Percentiles rank a stretch among this genome's conserved stretches.
phyloP scores from a whole-genome alignment of 2,329 filamentous ascomycete species.

The Alternaria sp. region DNA sequence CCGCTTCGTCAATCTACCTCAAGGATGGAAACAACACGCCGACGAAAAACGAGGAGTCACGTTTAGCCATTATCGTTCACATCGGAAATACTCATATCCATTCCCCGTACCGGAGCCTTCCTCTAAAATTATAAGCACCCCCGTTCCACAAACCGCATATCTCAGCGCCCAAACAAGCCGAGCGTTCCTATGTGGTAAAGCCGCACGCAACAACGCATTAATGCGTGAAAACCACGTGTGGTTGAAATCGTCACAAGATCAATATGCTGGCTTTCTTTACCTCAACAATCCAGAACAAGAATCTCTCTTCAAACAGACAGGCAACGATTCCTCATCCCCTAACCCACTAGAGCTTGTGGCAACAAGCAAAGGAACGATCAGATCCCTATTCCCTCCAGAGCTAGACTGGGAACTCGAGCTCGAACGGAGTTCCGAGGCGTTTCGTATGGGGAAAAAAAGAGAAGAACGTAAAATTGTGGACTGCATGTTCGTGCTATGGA shows the following conservation, averaged over 20 bases:
- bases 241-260: not conserved
- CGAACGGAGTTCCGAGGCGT: too few relatives aligned
- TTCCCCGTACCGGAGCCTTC: not conserved
- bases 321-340: accelerated
- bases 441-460: too few relatives aligned
- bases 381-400: too few relatives aligned
- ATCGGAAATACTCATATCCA: not conserved
- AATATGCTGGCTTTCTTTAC: not conserved
- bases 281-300: not conserved
- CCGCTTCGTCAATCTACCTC: not conserved
- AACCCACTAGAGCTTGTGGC: not conserved
- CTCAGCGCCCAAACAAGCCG: not conserved
- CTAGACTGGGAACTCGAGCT: not conserved
- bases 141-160: not conserved
- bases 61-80: not conserved
- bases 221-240: too few relatives aligned
- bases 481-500: not conserved
- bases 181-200: not conserved
- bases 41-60: accelerated
- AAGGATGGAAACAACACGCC: not conserved
- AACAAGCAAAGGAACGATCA: not conserved
- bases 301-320: not conserved
- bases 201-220: too few relatives aligned
- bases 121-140: not conserved
- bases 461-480: too few relatives aligned